Evolutionary conservation across 192 early-diverging fungal species (phyloP).

Genomic region (Paraglomus brasilianum): DNA sequence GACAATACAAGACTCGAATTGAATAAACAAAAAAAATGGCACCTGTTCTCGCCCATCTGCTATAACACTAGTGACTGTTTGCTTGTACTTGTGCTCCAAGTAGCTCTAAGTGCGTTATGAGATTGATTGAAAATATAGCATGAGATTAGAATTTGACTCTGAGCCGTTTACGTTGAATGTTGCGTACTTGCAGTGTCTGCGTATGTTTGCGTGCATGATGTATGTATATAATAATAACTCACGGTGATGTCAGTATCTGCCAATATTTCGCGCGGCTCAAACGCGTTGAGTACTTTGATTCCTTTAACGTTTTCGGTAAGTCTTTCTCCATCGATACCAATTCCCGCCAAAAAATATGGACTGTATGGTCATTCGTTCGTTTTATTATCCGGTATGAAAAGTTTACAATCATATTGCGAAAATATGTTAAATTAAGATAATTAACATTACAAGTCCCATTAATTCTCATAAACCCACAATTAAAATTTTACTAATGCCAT

Average conservation of each 20-base stretch:
- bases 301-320: slow-evolving; percentile 15
- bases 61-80: slow-evolving; percentile 20
- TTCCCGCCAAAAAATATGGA: slow-evolving; percentile 30
- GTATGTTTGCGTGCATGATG: too few relatives aligned
- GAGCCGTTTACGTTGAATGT: too few relatives aligned
- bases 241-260: slow-evolving; percentile 25
- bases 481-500: too few relatives aligned
- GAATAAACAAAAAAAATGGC: background rate
- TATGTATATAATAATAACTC: background rate
- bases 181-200: too few relatives aligned
- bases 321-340: slow-evolving; percentile 32
- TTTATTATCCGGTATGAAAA: too few relatives aligned
- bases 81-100: slow-evolving; percentile 24
- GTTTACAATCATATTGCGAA: too few relatives aligned
- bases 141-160: too few relatives aligned
- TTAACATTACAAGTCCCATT: too few relatives aligned
- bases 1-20: slow-evolving; percentile 3
- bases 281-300: slow-evolving; percentile 28
- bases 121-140: too few relatives aligned
- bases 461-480: too few relatives aligned
- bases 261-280: slow-evolving; percentile 24
- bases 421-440: too few relatives aligned
- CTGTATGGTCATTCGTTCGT: background rate
- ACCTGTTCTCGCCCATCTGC: slow-evolving; percentile 29
- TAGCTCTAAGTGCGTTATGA: background rate